Evolutionary conservation across 441 rosid species (phyloP).

Genomic region (Erodium trifolium): DNA sequence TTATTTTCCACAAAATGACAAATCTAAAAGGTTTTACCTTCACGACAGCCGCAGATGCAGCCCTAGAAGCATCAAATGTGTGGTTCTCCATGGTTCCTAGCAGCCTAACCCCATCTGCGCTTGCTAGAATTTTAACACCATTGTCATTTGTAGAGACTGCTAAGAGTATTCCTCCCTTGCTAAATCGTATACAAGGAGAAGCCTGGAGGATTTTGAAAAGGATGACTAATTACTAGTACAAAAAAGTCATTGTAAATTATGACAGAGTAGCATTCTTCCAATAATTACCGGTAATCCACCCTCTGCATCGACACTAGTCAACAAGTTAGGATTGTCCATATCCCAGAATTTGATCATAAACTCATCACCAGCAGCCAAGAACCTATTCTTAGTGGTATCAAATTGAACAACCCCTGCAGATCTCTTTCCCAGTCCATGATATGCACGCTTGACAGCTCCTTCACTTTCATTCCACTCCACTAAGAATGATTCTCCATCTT

Average conservation of each 20-base stretch:
- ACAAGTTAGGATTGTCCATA: slow-evolving; percentile 43
- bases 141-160: slow-evolving; percentile 78
- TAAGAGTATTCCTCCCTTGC: slow-evolving; percentile 66
- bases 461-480: slow-evolving; percentile 93
- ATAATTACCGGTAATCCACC: slow-evolving; percentile 59
- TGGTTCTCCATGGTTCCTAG: slow-evolving; percentile 53
- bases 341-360: slow-evolving; percentile 64
- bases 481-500: slow-evolving; percentile 63
- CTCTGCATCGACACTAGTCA: slow-evolving; percentile 54
- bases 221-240: neutral
- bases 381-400: slow-evolving; percentile 63
- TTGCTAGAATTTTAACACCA: slow-evolving; percentile 64
- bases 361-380: slow-evolving; percentile 75
- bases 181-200: slow-evolving; percentile 68
- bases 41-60: slow-evolving; percentile 41
- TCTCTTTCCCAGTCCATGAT: slow-evolving; percentile 63
- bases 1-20: slow-evolving; percentile 6
- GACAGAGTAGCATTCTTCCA: neutral
- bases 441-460: slow-evolving; percentile 56
- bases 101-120: slow-evolving; percentile 60
- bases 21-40: slow-evolving; percentile 40
- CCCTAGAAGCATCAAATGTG: slow-evolving; percentile 55
- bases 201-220: slow-evolving; percentile 39
- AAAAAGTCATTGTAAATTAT: slow-evolving; percentile 5
- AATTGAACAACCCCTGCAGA: slow-evolving; percentile 59